Percentiles rank a stretch among this genome's conserved stretches.
These are phyloP conservation scores for Rhododendron ovatum DNA, from an alignment of 148 eudicot genomes.

Conservation along the genomic window DNA sequence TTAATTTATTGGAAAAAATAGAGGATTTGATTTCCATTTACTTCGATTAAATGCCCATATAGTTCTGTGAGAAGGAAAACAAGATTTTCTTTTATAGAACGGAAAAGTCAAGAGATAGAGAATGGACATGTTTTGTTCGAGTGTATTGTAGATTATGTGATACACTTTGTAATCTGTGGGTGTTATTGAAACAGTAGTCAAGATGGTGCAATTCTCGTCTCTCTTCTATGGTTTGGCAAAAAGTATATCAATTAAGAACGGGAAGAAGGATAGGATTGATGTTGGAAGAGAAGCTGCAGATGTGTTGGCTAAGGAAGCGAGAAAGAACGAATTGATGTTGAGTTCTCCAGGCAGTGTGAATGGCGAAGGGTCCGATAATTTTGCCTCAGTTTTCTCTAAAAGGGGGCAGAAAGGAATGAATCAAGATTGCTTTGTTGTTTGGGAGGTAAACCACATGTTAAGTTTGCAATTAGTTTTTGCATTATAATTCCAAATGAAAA, in stretches of 20 bases:
- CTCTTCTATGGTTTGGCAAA: constrained; percentile 32
- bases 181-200: constrained; percentile 5
- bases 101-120: neutral
- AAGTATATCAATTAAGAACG: constrained; percentile 22
- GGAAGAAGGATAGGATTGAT: constrained; percentile 18
- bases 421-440: constrained; percentile 60
- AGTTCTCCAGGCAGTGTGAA: constrained; percentile 39
- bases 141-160: neutral
- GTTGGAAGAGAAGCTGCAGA: constrained; percentile 41
- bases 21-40: neutral
- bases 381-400: constrained; percentile 46
- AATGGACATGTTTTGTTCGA: neutral
- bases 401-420: constrained; percentile 68
- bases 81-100: neutral
- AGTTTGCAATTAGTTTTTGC: constrained; percentile 18
- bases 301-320: constrained; percentile 50
- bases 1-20: neutral
- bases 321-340: constrained; percentile 40
- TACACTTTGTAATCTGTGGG: neutral
- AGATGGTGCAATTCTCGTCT: constrained; percentile 48
- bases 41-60: neutral
- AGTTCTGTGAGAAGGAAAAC: neutral
- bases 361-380: constrained; percentile 22
- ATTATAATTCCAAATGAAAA: neutral
- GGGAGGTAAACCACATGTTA: constrained; percentile 61